A percentile compares a stretch with the other conserved stretches of the same genome.
Evolutionary conservation across 179 eudicot genomes (phyloP).

Genomic region (Beta lomatogona): DNA sequence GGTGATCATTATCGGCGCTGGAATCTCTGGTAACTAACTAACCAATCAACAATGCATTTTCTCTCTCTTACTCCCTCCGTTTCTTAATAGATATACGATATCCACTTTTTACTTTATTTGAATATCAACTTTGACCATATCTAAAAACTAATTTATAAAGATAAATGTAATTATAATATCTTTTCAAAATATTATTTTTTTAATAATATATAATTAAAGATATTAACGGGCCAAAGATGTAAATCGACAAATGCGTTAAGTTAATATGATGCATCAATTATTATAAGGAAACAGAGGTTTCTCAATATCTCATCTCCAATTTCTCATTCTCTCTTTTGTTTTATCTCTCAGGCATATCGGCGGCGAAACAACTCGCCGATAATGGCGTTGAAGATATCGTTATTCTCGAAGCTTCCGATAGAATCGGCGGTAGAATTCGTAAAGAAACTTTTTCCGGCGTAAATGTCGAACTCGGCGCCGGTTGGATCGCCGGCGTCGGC

Average conservation of each 20-base stretch:
- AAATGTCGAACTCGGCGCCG: conserved; percentile 89
- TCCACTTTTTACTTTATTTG: too few relatives aligned
- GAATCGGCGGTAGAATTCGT: conserved; percentile 73
- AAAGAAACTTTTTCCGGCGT: conserved; percentile 69
- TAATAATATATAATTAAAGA: too few relatives aligned
- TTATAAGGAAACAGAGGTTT: too few relatives aligned
- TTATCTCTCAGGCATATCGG: conserved; percentile 57
- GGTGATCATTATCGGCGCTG: conserved; percentile 85
- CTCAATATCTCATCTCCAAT: too few relatives aligned
- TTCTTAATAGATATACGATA: neutral
- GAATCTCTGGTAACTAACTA: conserved; percentile 61
- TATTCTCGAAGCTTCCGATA: conserved; percentile 78
- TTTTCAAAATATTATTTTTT: too few relatives aligned
- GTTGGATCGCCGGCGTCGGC: conserved; percentile 97
- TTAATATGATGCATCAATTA: too few relatives aligned
- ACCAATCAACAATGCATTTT: neutral
- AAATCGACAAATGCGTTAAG: too few relatives aligned
- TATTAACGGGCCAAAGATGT: too few relatives aligned
- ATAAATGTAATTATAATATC: too few relatives aligned
- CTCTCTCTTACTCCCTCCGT: neutral
- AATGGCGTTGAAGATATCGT: conserved; percentile 74
- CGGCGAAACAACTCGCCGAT: conserved; percentile 70
- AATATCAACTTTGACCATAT: too few relatives aligned
- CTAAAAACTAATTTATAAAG: too few relatives aligned
- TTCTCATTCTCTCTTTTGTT: neutral